These are phyloP conservation scores for Pulveroboletus sp. DNA, from an alignment of 768 basidiomycete genomes.

Conservation along the genomic window DNA sequence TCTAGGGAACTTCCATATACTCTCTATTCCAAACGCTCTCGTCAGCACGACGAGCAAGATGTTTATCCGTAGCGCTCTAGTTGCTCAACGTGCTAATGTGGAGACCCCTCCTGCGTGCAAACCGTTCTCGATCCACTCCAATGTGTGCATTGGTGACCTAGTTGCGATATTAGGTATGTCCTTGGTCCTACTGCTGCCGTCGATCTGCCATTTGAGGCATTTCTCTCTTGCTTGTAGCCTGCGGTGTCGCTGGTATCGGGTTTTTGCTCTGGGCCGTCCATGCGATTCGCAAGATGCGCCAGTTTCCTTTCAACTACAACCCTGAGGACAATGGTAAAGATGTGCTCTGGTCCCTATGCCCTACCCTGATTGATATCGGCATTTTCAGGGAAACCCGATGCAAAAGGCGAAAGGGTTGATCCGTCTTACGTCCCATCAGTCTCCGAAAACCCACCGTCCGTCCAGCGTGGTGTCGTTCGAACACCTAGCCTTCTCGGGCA, in stretches of 20 bases:
- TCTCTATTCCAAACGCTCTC: not conserved
- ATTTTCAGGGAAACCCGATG: not conserved
- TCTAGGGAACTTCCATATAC: not conserved
- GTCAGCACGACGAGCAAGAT: slow-evolving; percentile 3
- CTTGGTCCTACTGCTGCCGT: not conserved
- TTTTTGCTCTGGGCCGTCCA: slow-evolving; percentile 20
- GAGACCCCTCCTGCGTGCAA: slow-evolving; percentile 5
- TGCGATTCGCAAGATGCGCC: slow-evolving; percentile 17
- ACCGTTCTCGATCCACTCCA: slow-evolving; percentile 5
- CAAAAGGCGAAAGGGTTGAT: not conserved
- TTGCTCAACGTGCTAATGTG: not conserved
- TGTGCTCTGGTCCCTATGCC: not conserved
- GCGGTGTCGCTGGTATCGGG: slow-evolving; percentile 16
- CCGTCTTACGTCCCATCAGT: slow-evolving; percentile 1
- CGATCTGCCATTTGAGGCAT: not conserved
- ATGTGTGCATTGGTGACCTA: slow-evolving; percentile 23
- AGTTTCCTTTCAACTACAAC: slow-evolving; percentile 4
- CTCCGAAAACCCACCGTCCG: not conserved
- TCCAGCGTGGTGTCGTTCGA: slow-evolving; percentile 1
- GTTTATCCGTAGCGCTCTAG: not conserved
- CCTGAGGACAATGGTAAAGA: slow-evolving; percentile 1
- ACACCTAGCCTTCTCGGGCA: slow-evolving; percentile 7
- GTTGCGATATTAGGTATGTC: slow-evolving; percentile 21
- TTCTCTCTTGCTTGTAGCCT: slow-evolving; percentile 4
- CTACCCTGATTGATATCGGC: not conserved